Evolutionary conservation across 257 asterid genomes (phyloP), one percentile per base, ranked within the genome.

Genomic region (Handroanthus guayacan): DNA sequence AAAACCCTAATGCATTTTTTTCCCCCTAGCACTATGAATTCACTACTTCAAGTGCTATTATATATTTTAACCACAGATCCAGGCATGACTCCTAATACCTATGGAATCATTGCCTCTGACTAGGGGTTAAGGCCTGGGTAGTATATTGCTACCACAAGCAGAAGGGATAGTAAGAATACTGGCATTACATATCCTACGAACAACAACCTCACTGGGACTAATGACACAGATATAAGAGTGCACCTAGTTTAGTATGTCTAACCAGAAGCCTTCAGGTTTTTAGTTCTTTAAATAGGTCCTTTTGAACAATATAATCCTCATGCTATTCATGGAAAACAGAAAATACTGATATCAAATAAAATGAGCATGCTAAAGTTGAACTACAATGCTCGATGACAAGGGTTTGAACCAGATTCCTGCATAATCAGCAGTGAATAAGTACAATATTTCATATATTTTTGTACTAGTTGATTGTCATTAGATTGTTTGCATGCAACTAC

Each of bases 301-400:
- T 20, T 16, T 44, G 14, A 67, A 73, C 47, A 9, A 54, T 3
- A 41, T 9, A 57, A 48, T 66, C 41, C 47, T 39, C 48, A 56
- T 58, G 51, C 67, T 50, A 65, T 67, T 48, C 31, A 10, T 37
- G 51, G 39, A 31, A 4, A 20, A 66, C 54, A 43, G 56, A 66
- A 44, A 66, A 16, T 44, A 11, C 14, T 9, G 14, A 2, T 8
- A 7, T 6, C 10, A 13, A 3, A 62, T 7, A 13, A 31, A 69
- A 61, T 16, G 20, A 73, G 70, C 36, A n/a, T 68, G 75, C 71
- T 47, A 44, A 75, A 68, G 54, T 10, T 34, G 36, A 67, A 67
- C 36, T 25, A 14, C 13, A 41, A 67, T 56, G 62, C 62, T 43
- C 43, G 55, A 75, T 56, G 74, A 52, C 50, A 54, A 51, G 39